phyloP scores from a whole-genome alignment of 805 yeast genomes.

The Starmerella bacillaris region DNA sequence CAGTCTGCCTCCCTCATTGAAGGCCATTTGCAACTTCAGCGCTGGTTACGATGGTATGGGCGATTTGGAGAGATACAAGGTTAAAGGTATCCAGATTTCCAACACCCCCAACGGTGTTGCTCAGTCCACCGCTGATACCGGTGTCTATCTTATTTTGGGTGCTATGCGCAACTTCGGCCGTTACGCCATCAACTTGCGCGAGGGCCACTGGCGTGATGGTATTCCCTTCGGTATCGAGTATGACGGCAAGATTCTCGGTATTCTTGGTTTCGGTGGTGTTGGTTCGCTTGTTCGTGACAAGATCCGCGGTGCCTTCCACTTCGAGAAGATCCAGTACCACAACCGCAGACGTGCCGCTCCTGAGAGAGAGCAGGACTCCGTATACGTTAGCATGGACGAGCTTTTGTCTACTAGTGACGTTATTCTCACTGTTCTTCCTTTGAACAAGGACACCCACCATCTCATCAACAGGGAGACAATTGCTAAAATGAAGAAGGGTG shows the following conservation, averaged over 20 bases:
- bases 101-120: slow-evolving; percentile 38
- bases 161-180: slow-evolving; percentile 32
- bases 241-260: slow-evolving; percentile 35
- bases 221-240: slow-evolving; percentile 33
- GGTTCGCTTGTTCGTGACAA: slow-evolving; percentile 40
- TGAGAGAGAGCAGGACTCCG: slow-evolving; percentile 32
- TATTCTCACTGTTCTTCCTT: slow-evolving; percentile 33
- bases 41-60: slow-evolving; percentile 41
- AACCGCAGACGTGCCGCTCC: slow-evolving; percentile 32
- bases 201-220: slow-evolving; percentile 32
- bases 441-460: slow-evolving; percentile 36
- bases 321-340: slow-evolving; percentile 34
- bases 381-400: slow-evolving; percentile 31
- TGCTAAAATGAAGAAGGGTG: slow-evolving; percentile 36
- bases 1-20: slow-evolving; percentile 25
- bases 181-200: slow-evolving; percentile 28
- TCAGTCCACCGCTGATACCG: slow-evolving; percentile 41
- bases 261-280: slow-evolving; percentile 48
- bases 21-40: slow-evolving; percentile 33
- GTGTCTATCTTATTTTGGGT: slow-evolving; percentile 33
- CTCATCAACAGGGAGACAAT: slow-evolving; percentile 30
- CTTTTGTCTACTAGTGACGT: slow-evolving; percentile 33
- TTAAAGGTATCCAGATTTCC: slow-evolving; percentile 30
- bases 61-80: slow-evolving; percentile 28
- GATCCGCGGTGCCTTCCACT: slow-evolving; percentile 30